A percentile compares a stretch with the other conserved stretches of the same genome.
Evolutionary conservation across 768 basidiomycete species (phyloP).

Genomic region (Lepiota brunneoincarnata): DNA sequence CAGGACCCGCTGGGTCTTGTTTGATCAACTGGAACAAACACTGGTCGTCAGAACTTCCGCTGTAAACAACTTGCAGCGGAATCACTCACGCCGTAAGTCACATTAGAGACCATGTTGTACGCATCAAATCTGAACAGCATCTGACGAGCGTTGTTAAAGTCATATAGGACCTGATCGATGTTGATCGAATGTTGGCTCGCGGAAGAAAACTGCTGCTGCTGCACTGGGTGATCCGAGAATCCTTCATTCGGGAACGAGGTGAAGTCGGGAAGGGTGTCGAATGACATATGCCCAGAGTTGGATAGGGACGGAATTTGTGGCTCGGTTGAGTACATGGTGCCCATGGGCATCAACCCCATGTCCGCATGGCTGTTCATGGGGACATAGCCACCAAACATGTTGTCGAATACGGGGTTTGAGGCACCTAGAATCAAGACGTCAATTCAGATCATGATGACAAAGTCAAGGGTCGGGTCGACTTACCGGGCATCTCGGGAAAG

Average conservation of each 20-base stretch:
- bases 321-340: slow-evolving; percentile 4
- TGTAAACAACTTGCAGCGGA: not conserved
- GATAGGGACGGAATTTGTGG: not conserved
- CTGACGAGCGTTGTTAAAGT: slow-evolving; percentile 69
- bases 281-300: not conserved
- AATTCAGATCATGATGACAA: slow-evolving; percentile 6
- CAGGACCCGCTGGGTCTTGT: slow-evolving; percentile 65
- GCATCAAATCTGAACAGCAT: slow-evolving; percentile 59
- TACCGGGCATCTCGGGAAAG: slow-evolving; percentile 40
- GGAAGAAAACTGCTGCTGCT: not conserved
- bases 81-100: slow-evolving; percentile 60
- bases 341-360: not conserved
- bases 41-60: slow-evolving; percentile 2
- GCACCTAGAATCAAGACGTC: slow-evolving; percentile 27
- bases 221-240: not conserved
- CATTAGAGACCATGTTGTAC: slow-evolving; percentile 52
- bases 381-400: slow-evolving; percentile 3
- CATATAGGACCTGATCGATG: slow-evolving; percentile 65
- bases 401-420: slow-evolving; percentile 35
- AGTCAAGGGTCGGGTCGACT: slow-evolving; percentile 18
- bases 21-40: slow-evolving; percentile 43
- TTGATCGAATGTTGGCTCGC: slow-evolving; percentile 39
- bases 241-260: slow-evolving; percentile 1
- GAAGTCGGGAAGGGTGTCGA: slow-evolving; percentile 3
- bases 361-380: not conserved